Base-by-base conservation (phyloP, 2,329 filamentous ascomycete species). In the Emmonsia crescens region DNA sequence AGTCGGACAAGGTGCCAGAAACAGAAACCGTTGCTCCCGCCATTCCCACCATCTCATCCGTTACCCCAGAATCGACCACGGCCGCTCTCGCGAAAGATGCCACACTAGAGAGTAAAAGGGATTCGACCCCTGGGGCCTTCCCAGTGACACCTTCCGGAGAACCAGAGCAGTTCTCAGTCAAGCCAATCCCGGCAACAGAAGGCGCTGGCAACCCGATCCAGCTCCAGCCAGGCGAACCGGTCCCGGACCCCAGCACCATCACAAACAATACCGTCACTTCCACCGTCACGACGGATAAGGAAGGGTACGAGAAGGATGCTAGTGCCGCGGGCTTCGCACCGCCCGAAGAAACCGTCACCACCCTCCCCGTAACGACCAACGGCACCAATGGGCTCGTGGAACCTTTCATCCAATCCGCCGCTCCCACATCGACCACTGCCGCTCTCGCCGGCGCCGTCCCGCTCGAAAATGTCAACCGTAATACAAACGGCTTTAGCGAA, bases 221-320 rank as follows among this genome's bases (percentile, higher is more conserved):
- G 69, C 82, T 96, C 60, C 82, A 83, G 29, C 88, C 92, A 3
- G 91, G 91, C 68, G 89, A 96, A 78, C 85, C 86, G 73, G 83
- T 96, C 10, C 92, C 92, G 48, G 81, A 89, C 56, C 74, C 81
- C 31, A 82, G 78, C 73, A 82, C 82, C 31, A 71, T 91, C 68
- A 85, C 85, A 56, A 75, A 81, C 59, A 88, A 89, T 73, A 87
- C 91, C 58, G 83, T 96, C 70, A 84, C 86, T 49, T 84, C 82
- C 66, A 83, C 79, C 31, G 80, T 79, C 42, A 80, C 78, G 70
- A 83, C 89, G 24, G 92, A 96, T 73, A 83, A 91, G 74, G 89
- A 86, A 67, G 93, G 90, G 1, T 97, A 96, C 75, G 88, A 95
- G 74, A 89, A 89, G 74, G 85, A 86, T 65, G 82, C 85, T 62